phyloP scores from a whole-genome alignment of 2,329 filamentous ascomycete genomes.

The Epichloe brachyelytri region DNA sequence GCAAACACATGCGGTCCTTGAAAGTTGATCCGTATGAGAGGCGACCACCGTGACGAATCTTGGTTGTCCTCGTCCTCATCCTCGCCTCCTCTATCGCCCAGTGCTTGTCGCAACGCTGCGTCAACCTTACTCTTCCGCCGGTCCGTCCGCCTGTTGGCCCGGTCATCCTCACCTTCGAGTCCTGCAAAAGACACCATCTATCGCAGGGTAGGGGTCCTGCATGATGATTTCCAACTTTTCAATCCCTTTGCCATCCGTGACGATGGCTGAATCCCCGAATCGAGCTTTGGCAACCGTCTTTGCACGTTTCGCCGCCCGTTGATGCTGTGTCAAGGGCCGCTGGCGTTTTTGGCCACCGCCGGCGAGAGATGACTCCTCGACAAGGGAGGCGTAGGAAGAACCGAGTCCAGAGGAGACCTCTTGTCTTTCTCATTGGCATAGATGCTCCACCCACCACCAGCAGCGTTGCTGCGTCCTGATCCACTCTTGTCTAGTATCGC shows the following conservation, averaged over 20 bases:
- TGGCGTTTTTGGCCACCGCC: conserved; percentile 18
- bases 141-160: conserved; percentile 7
- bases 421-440: conserved; percentile 53
- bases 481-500: conserved; percentile 59
- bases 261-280: conserved; percentile 50
- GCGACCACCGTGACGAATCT: conserved; percentile 19
- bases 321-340: conserved; percentile 14
- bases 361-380: conserved; percentile 20
- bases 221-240: conserved; percentile 48
- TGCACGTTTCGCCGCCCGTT: conserved; percentile 39
- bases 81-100: conserved; percentile 10
- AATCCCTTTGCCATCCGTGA: conserved; percentile 46
- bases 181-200: conserved; percentile 8
- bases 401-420: conserved; percentile 41
- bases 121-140: conserved; percentile 24
- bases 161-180: conserved; percentile 14
- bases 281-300: conserved; percentile 51
- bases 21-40: conserved; percentile 49
- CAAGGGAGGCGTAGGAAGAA: conserved; percentile 34
- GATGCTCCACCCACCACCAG: conserved; percentile 66
- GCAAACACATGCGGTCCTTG: conserved; percentile 69
- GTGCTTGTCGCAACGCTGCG: conserved; percentile 18
- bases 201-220: conserved; percentile 40
- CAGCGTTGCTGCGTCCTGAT: conserved; percentile 54
- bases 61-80: conserved; percentile 15